Percentiles rank a stretch among this genome's conserved stretches.
Evolutionary conservation across 1,139 yeast species (phyloP).

Genomic region (Maudiozyma humilis): DNA sequence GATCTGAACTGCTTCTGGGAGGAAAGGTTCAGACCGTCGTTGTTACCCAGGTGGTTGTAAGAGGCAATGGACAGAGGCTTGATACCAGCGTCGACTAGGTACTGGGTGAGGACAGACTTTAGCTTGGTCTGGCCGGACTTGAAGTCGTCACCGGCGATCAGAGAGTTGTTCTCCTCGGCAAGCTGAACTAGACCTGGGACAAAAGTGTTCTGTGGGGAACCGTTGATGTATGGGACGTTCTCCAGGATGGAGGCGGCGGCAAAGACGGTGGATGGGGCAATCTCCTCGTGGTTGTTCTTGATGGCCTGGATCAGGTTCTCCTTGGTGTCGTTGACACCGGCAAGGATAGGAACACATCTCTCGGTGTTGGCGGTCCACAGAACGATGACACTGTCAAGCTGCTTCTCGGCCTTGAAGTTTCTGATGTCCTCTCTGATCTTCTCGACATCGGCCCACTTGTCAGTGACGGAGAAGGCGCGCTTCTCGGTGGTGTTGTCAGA

Average conservation of each 20-base stretch:
- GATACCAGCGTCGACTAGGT: conserved; percentile 94
- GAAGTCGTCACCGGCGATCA: conserved; percentile 96
- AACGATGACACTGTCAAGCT: conserved; percentile 78
- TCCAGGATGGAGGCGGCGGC: conserved; percentile 91
- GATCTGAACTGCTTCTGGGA: conserved; percentile 92
- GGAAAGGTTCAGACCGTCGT: conserved; percentile 87
- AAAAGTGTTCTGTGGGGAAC: conserved; percentile 95
- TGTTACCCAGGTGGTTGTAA: conserved; percentile 93
- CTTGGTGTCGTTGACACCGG: conserved; percentile 82
- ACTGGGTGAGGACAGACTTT: conserved; percentile 92
- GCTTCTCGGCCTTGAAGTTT: conserved; percentile 64
- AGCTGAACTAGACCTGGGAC: conserved; percentile 91
- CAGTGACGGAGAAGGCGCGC: conserved; percentile 37
- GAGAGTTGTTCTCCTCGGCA: conserved; percentile 68
- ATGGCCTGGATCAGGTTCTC: conserved; percentile 69
- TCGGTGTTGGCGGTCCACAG: conserved; percentile 98
- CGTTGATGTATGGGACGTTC: conserved; percentile 82
- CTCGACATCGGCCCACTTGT: conserved; percentile 89
- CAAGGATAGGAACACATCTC: conserved; percentile 70
- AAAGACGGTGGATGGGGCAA: conserved; percentile 84
- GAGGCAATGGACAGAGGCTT: conserved; percentile 91
- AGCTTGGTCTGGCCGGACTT: conserved; percentile 94
- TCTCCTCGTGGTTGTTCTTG: conserved; percentile 71
- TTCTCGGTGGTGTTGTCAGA: conserved; percentile 1
- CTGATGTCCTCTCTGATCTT: conserved; percentile 75